These are phyloP conservation scores for Hypoxylon fuscum DNA, from an alignment of 495 filamentous ascomycete species.

Conservation along the genomic window DNA sequence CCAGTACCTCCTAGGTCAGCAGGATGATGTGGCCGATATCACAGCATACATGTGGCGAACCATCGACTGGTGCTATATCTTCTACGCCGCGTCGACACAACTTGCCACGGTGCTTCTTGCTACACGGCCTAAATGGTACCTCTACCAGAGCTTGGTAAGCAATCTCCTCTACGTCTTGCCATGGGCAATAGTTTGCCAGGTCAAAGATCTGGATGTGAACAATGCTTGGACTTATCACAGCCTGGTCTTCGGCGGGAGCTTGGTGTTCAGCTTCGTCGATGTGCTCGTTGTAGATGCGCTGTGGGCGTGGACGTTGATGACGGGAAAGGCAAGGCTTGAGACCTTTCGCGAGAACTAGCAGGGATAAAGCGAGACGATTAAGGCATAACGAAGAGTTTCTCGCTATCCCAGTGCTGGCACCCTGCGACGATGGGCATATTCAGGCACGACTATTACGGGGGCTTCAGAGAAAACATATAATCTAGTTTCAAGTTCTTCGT, in stretches of 20 bases:
- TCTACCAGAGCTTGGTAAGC: conserved; percentile 69
- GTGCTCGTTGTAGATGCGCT: conserved; percentile 57
- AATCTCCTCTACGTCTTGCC: conserved; percentile 75
- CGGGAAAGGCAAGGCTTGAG: conserved; percentile 52
- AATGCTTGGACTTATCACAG: conserved; percentile 75
- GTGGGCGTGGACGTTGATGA: conserved; percentile 67
- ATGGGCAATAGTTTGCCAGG: conserved; percentile 72
- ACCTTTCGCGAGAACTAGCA: conserved; percentile 31
- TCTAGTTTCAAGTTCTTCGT: too few species aligned
- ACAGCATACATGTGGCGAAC: conserved; percentile 76
- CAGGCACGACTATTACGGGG: too few species aligned
- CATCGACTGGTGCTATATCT: conserved; percentile 80
- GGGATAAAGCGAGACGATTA: too few species aligned
- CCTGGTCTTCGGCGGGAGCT: conserved; percentile 73
- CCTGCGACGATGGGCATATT: too few species aligned
- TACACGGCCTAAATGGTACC: conserved; percentile 72
- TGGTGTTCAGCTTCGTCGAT: conserved; percentile 72
- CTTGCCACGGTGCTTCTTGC: conserved; percentile 71
- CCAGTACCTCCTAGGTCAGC: conserved; percentile 64
- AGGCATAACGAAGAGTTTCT: too few species aligned
- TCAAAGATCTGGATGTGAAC: conserved; percentile 52
- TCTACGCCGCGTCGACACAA: conserved; percentile 73
- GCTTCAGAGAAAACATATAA: too few species aligned
- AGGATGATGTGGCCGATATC: conserved; percentile 64
- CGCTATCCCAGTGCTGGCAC: too few species aligned